phyloP scores from a whole-genome alignment of 1,139 yeast species.

The Lodderomyces oxycetoniae region DNA sequence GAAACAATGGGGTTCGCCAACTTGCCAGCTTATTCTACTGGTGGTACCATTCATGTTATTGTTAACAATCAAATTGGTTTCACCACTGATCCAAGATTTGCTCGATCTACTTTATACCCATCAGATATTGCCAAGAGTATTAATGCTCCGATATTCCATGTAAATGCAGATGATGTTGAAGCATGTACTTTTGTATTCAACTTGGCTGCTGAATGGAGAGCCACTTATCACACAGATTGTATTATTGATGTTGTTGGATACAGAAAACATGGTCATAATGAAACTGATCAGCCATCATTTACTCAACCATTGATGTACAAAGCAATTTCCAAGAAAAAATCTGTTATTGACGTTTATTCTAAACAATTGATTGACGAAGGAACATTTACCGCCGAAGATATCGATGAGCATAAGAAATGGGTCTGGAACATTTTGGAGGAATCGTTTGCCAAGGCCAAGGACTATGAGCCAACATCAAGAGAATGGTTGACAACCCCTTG shows the following conservation, averaged over 20 bases:
- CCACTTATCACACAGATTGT: constrained; percentile 92
- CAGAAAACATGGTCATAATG: constrained; percentile 98
- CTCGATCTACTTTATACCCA: constrained; percentile 97
- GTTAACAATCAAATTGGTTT: constrained; percentile 98
- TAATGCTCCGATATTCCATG: constrained; percentile 98
- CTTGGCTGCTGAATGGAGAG: constrained; percentile 98
- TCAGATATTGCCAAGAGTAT: constrained; percentile 95
- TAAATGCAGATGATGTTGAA: constrained; percentile 96
- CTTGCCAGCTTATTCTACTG: constrained; percentile 93
- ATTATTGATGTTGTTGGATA: constrained; percentile 96
- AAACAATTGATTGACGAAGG: constrained; percentile 79
- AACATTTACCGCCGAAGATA: constrained; percentile 81
- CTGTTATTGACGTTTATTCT: constrained; percentile 82
- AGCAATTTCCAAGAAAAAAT: constrained; percentile 80
- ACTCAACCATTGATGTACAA: constrained; percentile 98
- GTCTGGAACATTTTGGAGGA: constrained; percentile 94
- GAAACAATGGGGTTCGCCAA: constrained; percentile 95
- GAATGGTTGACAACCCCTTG: constrained; percentile 99
- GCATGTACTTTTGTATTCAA: constrained; percentile 87
- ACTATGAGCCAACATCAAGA: constrained; percentile 85
- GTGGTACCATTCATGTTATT: constrained; percentile 96
- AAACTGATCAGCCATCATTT: constrained; percentile 98
- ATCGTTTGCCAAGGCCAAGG: constrained; percentile 81
- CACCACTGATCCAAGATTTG: constrained; percentile 97
- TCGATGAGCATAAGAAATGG: constrained; percentile 96